These are phyloP conservation scores for Galium porrigens DNA, from an alignment of 305 asterid species.

Conservation along the genomic window DNA sequence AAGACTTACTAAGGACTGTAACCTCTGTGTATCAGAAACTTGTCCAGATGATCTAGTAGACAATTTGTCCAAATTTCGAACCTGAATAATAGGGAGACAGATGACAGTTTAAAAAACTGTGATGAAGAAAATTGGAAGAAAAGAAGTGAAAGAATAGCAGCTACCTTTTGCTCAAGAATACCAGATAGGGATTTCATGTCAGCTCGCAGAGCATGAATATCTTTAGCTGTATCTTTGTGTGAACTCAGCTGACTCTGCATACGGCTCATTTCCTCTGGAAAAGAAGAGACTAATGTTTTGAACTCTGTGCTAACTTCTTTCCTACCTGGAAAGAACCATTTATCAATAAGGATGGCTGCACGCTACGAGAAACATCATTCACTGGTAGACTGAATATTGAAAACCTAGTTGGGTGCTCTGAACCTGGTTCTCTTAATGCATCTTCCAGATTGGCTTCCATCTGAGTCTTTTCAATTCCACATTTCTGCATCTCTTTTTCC, in stretches of 20 bases:
- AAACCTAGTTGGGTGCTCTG: conserved; percentile 9
- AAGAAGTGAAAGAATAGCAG: neutral
- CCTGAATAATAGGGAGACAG: conserved; percentile 29
- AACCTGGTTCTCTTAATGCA: conserved; percentile 79
- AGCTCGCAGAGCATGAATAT: conserved; percentile 64
- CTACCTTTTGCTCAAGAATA: conserved; percentile 63
- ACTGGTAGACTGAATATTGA: neutral
- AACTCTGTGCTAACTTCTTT: conserved; percentile 74
- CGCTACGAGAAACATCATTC: neutral
- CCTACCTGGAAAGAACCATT: conserved; percentile 48
- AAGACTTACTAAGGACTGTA: conserved; percentile 52
- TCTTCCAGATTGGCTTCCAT: conserved; percentile 55
- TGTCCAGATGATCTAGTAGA: conserved; percentile 56
- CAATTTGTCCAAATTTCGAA: conserved; percentile 47
- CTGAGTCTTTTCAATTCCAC: conserved; percentile 33
- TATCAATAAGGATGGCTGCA: conserved; percentile 4
- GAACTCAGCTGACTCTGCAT: conserved; percentile 74
- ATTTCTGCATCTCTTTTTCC: conserved; percentile 52
- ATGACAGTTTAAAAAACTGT: neutral
- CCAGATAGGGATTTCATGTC: conserved; percentile 51
- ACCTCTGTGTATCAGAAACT: conserved; percentile 48
- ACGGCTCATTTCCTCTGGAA: conserved; percentile 77
- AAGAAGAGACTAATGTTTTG: conserved; percentile 64
- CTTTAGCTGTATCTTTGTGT: conserved; percentile 71
- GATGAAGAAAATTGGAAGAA: neutral